Evolutionary conservation across 208 protist species (phyloP), one percentile per base, ranked within the genome.

Genomic region (Acanthamoeba quina): DNA sequence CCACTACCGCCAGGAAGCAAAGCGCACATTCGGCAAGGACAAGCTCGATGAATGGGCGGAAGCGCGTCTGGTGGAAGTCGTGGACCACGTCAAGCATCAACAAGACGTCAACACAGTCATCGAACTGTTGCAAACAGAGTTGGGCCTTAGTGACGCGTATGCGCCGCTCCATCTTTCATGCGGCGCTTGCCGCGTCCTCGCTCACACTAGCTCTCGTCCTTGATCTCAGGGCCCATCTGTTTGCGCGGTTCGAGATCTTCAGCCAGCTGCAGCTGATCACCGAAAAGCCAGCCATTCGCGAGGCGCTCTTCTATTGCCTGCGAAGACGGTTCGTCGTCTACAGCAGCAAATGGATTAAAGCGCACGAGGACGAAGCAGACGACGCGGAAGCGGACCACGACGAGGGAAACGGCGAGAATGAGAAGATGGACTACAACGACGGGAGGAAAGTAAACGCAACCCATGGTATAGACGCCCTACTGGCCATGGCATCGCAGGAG

Each of bases 181-280:
- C 21, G 13, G 11, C 58, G 0, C 21, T 64, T 64, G 7, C 62
- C 62, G 66, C 15, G 2, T 19, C 37, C 31, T 26, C 11, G 11
- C 26, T 41, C 29, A 7, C 9, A 1, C 15, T 44, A 5, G 17
- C 19, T 10, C 54, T 44, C 15, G 13, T 15, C 26, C 31, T 19
- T 83, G 5, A 26, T 86, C 41, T 41, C 78, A 86, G 78, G 13
- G 1, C 24, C 6, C 11, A 54, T 19, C 49, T 86, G 10, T 86
- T 86, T 26, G n/a, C 49, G 13, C 44, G 78, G 10, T 86, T 86
- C 49, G 78, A 86, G 49, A n/a, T 86, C 26, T 86, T 86, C n/a
- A 60, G 31, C 47, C 78, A 62, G 6, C 78, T 62, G n/a, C 78
- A 86, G 31, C 29, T 86, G 0, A 10, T 86, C 47, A 86, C 78